phyloP scores from a whole-genome alignment of 306 rosid genomes.

The Rosa persica region DNA sequence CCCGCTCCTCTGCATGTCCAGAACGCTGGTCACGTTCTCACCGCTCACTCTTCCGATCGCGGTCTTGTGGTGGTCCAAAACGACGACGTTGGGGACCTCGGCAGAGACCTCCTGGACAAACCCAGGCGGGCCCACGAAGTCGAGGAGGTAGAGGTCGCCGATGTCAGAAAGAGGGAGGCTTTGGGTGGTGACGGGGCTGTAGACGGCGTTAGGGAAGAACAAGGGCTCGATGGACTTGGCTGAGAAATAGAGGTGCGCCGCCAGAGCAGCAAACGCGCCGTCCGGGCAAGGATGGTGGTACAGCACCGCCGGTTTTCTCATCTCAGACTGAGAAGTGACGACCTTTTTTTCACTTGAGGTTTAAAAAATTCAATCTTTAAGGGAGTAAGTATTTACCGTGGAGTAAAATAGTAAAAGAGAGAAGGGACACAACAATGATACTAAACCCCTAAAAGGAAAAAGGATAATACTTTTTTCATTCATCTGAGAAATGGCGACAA shows the following conservation, averaged over 20 bases:
- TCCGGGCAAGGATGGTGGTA: constrained; percentile 94
- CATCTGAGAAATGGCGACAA: constrained; percentile 9
- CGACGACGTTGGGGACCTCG: constrained; percentile 55
- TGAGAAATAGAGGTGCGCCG: constrained; percentile 83
- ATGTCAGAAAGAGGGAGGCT: constrained; percentile 64
- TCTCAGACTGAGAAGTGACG: background rate
- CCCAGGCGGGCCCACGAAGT: constrained; percentile 73
- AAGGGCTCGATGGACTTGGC: constrained; percentile 45
- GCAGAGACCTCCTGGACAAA: constrained; percentile 63
- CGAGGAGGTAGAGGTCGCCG: constrained; percentile 67
- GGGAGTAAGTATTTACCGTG: too few relatives aligned
- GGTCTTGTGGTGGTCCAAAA: constrained; percentile 94
- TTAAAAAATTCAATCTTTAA: too few relatives aligned
- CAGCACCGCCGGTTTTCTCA: constrained; percentile 50
- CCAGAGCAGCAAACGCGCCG: constrained; percentile 85
- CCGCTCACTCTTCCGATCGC: constrained; percentile 50
- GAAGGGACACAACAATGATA: background rate
- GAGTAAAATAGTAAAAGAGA: background rate
- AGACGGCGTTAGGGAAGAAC: constrained; percentile 83
- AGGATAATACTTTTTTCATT: background rate
- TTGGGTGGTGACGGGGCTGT: constrained; percentile 50
- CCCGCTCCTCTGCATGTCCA: constrained; percentile 81
- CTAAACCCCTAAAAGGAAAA: background rate
- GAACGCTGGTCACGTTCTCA: constrained; percentile 45
- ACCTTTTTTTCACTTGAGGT: too few relatives aligned